phyloP scores from a whole-genome alignment of 768 basidiomycete genomes.

The Podaxis carcinomalis region DNA sequence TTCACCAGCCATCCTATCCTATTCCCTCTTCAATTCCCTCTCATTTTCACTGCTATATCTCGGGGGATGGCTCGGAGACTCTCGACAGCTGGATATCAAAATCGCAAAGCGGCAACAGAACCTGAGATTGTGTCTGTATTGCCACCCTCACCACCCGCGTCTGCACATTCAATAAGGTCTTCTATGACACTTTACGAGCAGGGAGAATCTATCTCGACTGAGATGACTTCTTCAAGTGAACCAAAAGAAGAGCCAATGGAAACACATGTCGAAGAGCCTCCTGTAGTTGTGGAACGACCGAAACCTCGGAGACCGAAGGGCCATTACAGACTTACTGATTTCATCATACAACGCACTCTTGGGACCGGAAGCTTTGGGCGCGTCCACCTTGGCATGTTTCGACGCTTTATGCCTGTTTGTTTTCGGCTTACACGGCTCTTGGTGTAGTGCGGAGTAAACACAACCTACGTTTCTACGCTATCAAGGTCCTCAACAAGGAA shows the following conservation, averaged over 20 bases:
- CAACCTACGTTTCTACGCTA: constrained; percentile 93
- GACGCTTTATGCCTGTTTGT: background rate
- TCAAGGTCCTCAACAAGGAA: constrained; percentile 93
- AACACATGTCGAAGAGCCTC: constrained; percentile 12
- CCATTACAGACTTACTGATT: constrained; percentile 69
- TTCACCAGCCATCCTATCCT: background rate
- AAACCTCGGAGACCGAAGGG: constrained; percentile 46
- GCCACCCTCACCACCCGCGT: constrained; percentile 26
- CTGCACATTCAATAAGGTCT: constrained; percentile 21
- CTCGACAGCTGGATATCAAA: constrained; percentile 30
- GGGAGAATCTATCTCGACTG: constrained; percentile 65
- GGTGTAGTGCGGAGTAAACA: constrained; percentile 80
- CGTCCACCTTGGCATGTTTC: constrained; percentile 77
- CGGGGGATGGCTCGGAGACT: constrained; percentile 46
- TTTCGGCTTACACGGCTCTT: constrained; percentile 12
- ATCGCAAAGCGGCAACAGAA: constrained; percentile 4
- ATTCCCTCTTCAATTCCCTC: background rate
- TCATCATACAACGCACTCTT: constrained; percentile 75
- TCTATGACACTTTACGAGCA: constrained; percentile 41
- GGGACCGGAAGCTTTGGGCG: constrained; percentile 97
- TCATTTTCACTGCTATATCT: constrained; percentile 1
- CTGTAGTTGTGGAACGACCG: constrained; percentile 13
- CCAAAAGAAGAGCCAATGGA: constrained; percentile 18
- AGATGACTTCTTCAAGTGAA: constrained; percentile 49
- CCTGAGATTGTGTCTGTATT: constrained; percentile 6